A percentile compares a stretch with the other conserved stretches of the same genome.
Conservation (phyloP, 805 yeast species). For the Debaryomyces castellii region DNA sequence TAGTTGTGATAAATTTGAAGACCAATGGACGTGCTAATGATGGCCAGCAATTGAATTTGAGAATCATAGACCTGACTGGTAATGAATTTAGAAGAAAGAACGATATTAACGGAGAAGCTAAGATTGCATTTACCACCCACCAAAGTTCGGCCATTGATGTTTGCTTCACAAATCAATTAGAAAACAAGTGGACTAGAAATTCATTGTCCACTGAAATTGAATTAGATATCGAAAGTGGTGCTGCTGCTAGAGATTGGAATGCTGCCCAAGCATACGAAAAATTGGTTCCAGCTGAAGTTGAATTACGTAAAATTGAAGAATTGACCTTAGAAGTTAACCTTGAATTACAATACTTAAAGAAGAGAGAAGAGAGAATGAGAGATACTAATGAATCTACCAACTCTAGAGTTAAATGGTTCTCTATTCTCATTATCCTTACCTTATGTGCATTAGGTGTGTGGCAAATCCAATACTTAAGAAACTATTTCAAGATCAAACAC, state of each 20-base stretch:
- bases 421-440: constrained; percentile 63
- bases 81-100: constrained; percentile 76
- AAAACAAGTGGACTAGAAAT: constrained; percentile 25
- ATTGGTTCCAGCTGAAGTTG: constrained; percentile 89
- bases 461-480: constrained; percentile 90
- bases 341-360: constrained; percentile 80
- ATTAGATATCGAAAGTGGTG: constrained; percentile 90
- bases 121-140: constrained; percentile 83
- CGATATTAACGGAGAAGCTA: constrained; percentile 69
- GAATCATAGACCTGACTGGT: constrained; percentile 74
- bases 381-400: constrained; percentile 97
- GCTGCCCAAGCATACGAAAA: constrained; percentile 90
- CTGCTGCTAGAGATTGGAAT: constrained; percentile 98
- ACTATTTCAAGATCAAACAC: constrained; percentile 86
- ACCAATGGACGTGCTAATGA: constrained; percentile 79
- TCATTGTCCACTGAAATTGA: constrained; percentile 69
- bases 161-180: constrained; percentile 73
- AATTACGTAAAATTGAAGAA: constrained; percentile 83
- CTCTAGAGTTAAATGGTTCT: constrained; percentile 86
- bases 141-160: constrained; percentile 84
- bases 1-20: constrained; percentile 81
- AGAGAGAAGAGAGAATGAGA: constrained; percentile 89
- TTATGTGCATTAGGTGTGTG: constrained; percentile 81
- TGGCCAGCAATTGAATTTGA: constrained; percentile 76
- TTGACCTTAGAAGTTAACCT: constrained; percentile 75